Base-by-base conservation (phyloP, 192 early-diverging fungal species). In the Coemansia asiatica region DNA sequence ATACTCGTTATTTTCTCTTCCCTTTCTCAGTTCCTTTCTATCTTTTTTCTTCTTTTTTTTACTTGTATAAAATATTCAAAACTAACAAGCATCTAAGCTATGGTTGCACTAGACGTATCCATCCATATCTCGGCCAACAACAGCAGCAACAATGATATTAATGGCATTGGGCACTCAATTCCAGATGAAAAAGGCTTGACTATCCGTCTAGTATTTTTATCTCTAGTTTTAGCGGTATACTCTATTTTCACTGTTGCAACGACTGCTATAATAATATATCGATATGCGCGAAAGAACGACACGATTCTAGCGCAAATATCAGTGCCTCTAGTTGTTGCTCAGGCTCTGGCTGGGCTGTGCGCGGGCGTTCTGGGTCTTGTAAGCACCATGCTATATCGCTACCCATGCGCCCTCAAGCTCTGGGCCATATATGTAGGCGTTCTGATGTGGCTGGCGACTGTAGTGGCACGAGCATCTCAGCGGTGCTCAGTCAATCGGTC, bases 351-450 rank as follows among this genome's bases (percentile, higher is more conserved):
- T 23, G 64, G 71, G 1, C 19, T 60, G 23, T 44, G 63, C 16
- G 61, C 44, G 2, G 72, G 71, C 22, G 16, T 55, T 1, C 48
- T 68, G 21, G 31, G 71, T n/a, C 54, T 79, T 38, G 63, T 35
- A 19, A 64, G 61, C 29, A 53, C 68, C 0, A 63, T 67, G 25
- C 68, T 71, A 27, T 56, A 26, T 31, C 16, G 60, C 7, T 71
- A 73, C 9, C 61, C 76, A 2, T 79, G 76, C 27, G 68, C 65
- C 2, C 18, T 74, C 10, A 79, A 67, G 64, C 56, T 79, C 18
- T 79, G 76, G 76, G 25, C 50, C 7, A 18, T 79, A 6, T 74
- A 72, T 12, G 15, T 60, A 2, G 76, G 76, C 26, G 63, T 79
- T 15, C 38, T 71, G 35, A 47, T 57, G 25, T 79, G 76, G 76